Evolutionary conservation across 1,284 basidiomycete species (phyloP), one percentile per base, ranked within the genome.

Genomic region (Anthracocystis panici-leucophaei): DNA sequence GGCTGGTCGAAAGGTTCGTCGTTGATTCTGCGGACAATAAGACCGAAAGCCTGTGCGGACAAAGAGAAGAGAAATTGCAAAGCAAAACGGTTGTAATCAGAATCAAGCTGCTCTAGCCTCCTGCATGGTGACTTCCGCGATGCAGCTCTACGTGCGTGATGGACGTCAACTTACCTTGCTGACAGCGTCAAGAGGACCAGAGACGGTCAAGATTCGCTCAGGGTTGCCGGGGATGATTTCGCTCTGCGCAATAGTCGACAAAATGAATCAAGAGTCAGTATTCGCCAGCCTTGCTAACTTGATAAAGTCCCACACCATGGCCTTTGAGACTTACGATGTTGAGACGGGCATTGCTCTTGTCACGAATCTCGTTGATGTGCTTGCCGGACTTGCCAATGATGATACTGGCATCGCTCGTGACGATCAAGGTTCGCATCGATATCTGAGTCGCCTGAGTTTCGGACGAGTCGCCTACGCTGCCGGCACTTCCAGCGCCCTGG

Each of bases 1-100:
- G 97, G 93, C 59, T 94, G 92, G 84, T 98, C 96, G 85, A 96
- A 98, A 0, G 97, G 96, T 86, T 99, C 97, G 85, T 99, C 97
- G 85, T 99, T 99, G 87, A 99, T 98, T 79, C 96, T 91, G 70
- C 97, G 92, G 16, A 99, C 97, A 78, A 99, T 97, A 65, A 99
- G 90, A 67, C 97, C 97, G 86, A 99, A 99, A 5, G 97, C 97
- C 95, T 97, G 81, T 38, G 9, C 21, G 18, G 38, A 31, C 56
- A 55, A 25, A 38, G 21, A 33, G 11, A 12, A 49, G 49, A 29
- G 3, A 21, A 21, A 11, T 25, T 25, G 10, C 48, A 54, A 23
- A 10, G 23, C 29, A 20, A 44, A 20, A 44, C n/a, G 40, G 18
- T 20, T 16, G 11, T 5, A 31, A 21, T 54, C 49, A 56, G 57